Conservation (phyloP, 108 stramenopile species). For the Conticribra guillardii region DNA sequence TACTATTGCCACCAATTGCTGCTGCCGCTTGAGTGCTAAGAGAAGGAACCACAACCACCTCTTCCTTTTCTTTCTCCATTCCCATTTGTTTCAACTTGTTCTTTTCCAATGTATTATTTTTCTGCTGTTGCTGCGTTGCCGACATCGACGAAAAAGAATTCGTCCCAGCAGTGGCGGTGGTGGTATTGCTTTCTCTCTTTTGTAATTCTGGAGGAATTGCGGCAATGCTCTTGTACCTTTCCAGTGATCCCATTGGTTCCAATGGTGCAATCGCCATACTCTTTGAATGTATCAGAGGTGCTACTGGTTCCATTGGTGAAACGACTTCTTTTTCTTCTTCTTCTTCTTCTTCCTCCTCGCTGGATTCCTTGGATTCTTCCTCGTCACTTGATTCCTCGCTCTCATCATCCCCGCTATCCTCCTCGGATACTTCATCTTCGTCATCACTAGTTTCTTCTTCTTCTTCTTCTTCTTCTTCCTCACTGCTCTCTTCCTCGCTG, state of each 20-base stretch:
- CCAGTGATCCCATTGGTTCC: neutral
- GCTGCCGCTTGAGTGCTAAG: no score
- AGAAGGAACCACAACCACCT: no score
- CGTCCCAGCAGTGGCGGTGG: no score
- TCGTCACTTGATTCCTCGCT: neutral
- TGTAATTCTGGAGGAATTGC: neutral
- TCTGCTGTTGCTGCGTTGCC: neutral
- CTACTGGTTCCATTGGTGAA: neutral
- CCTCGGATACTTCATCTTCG: neutral
- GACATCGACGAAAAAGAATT: no score
- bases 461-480: constrained; percentile 4
- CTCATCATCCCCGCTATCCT: neutral
- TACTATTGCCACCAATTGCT: no score
- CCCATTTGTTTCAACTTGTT: neutral
- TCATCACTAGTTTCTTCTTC: constrained; percentile 1
- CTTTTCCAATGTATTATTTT: neutral
- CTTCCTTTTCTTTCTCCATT: no score
- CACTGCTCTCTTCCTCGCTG: neutral
- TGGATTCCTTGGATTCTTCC: neutral
- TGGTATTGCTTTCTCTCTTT: no score
- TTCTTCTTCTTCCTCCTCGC: neutral
- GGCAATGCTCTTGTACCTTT: neutral
- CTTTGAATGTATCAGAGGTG: neutral
- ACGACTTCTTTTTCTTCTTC: neutral
- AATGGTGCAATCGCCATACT: neutral